Percentiles rank a stretch among this genome's conserved stretches.
These are phyloP conservation scores for Scytalidium lignicola DNA, from an alignment of 2,329 filamentous ascomycete species.

Conservation along the genomic window DNA sequence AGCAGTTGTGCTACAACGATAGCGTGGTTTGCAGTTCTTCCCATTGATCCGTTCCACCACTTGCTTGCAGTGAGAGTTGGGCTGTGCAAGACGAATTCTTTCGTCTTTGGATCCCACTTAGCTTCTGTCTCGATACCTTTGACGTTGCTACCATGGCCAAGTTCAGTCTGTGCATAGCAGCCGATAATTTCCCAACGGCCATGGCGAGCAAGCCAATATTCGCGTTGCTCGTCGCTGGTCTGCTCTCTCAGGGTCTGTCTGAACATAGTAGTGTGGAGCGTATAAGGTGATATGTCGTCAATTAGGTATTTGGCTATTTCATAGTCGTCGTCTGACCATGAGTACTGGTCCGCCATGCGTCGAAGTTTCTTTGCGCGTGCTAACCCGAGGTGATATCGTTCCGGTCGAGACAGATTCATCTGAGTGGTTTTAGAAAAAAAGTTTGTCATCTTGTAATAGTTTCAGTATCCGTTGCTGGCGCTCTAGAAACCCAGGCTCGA, in stretches of 20 bases:
- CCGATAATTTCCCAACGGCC: conserved; percentile 44
- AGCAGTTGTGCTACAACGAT: conserved; percentile 48
- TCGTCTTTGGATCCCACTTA: conserved; percentile 37
- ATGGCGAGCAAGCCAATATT: conserved; percentile 44
- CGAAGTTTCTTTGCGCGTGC: conserved; percentile 38
- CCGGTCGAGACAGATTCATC: conserved; percentile 44
- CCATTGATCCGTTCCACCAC: conserved; percentile 50
- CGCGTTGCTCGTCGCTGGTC: conserved; percentile 3
- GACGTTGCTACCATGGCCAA: conserved; percentile 49
- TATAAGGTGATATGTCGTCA: no score
- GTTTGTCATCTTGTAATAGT: conserved; percentile 38
- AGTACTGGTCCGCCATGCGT: no score
- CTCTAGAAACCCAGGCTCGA: conserved; percentile 40
- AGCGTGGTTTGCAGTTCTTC: conserved; percentile 47
- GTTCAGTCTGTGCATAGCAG: conserved; percentile 46
- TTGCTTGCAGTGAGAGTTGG: conserved; percentile 47
- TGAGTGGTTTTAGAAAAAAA: conserved; percentile 46
- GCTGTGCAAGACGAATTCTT: conserved; percentile 45
- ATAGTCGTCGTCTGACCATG: no score
- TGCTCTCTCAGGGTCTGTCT: no score
- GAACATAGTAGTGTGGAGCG: no score
- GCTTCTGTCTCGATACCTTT: conserved; percentile 43
- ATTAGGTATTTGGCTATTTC: no score
- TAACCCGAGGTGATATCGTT: conserved; percentile 47
- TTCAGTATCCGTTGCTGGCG: conserved; percentile 41